Percentiles rank a stretch among this genome's conserved stretches.
phyloP scores from a whole-genome alignment of 2,329 filamentous ascomycete genomes.

The Tetracladium maxilliforme region DNA sequence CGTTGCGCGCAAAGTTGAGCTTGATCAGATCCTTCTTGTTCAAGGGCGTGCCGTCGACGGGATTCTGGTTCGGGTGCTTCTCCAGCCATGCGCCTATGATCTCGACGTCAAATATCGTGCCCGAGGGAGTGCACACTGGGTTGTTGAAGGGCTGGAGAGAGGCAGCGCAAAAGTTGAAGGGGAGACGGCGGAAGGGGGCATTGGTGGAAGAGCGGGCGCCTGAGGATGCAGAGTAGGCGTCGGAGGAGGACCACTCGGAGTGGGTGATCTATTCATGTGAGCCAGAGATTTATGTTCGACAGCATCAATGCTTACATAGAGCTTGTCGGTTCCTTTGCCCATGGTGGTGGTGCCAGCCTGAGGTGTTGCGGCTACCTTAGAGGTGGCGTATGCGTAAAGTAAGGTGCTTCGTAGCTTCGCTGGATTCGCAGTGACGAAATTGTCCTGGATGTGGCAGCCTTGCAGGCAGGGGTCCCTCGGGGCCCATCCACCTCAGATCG shows the following conservation, averaged over 20 bases:
- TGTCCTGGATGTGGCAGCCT: no score
- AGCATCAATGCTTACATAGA: conserved; percentile 19
- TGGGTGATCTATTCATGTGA: conserved; percentile 62
- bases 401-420: no score
- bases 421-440: no score
- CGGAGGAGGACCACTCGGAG: conserved; percentile 88
- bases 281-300: conserved; percentile 1
- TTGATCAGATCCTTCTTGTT: conserved; percentile 75
- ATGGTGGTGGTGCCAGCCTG: no score
- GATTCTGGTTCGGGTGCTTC: conserved; percentile 86
- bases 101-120: conserved; percentile 88
- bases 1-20: conserved; percentile 83
- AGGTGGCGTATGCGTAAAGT: no score
- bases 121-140: conserved; percentile 77
- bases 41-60: conserved; percentile 67
- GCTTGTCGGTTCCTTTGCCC: conserved; percentile 33
- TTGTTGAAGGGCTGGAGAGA: conserved; percentile 91
- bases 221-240: conserved; percentile 72
- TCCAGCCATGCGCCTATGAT: conserved; percentile 91
- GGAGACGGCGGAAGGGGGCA: conserved; percentile 66
- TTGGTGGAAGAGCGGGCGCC: conserved; percentile 53
- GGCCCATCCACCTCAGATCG: no score
- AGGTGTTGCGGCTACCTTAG: no score
- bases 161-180: conserved; percentile 96
- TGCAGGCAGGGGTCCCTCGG: no score